phyloP scores from a whole-genome alignment of 2,329 filamentous ascomycete species.

The Pseudopithomyces maydicus region DNA sequence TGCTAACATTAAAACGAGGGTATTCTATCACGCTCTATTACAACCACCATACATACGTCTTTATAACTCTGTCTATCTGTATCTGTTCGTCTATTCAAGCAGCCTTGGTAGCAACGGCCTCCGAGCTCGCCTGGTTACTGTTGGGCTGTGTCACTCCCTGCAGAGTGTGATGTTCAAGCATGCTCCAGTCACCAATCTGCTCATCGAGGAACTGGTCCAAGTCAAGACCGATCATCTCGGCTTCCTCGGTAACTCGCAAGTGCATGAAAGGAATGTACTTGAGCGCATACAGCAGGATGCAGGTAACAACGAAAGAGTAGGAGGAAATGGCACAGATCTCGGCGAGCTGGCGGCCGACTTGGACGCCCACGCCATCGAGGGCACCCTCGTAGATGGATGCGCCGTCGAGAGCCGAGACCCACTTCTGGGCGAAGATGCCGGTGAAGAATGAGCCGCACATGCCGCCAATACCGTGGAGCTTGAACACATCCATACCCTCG shows the following conservation, averaged over 20 bases:
- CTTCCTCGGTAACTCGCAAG: conserved; percentile 60
- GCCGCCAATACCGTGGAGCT: conserved; percentile 62
- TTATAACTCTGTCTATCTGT: not conserved
- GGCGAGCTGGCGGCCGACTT: conserved; percentile 61
- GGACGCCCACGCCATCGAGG: conserved; percentile 61
- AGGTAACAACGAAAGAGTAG: conserved; percentile 60
- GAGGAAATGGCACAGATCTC: conserved; percentile 60
- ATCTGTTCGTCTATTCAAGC: not conserved
- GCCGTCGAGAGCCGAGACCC: conserved; percentile 57
- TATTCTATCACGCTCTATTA: not conserved
- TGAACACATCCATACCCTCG: conserved; percentile 65
- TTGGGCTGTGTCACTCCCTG: conserved; percentile 12
- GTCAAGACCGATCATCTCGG: conserved; percentile 61
- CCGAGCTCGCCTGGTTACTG: not conserved
- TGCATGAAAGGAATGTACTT: conserved; percentile 62
- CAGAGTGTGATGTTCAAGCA: conserved; percentile 38
- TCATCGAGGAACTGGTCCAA: conserved; percentile 62
- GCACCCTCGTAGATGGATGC: conserved; percentile 51
- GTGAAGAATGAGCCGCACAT: conserved; percentile 64
- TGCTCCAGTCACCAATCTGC: conserved; percentile 59
- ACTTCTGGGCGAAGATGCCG: conserved; percentile 60
- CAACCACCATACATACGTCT: not conserved
- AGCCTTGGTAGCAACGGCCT: not conserved
- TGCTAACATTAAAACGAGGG: not conserved
- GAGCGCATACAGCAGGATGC: conserved; percentile 57